Percentiles rank a stretch among this genome's conserved stretches.
Conservation (phyloP, 495 filamentous ascomycete species). For the Umbilicaria muhlenbergii region DNA sequence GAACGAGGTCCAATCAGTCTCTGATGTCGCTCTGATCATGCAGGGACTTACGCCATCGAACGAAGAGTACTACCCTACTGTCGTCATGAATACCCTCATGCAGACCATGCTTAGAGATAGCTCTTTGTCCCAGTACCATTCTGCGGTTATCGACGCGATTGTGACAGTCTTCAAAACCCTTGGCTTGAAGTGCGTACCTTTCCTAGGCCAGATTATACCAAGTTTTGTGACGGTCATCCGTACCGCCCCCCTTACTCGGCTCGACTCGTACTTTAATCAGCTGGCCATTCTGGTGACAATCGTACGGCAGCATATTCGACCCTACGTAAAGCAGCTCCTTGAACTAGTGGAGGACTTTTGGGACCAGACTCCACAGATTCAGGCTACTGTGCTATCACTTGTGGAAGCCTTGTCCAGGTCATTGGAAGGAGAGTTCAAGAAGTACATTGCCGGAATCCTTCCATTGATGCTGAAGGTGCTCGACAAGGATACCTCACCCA, state of each 20-base stretch:
- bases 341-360: conserved; percentile 75
- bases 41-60: conserved; percentile 88
- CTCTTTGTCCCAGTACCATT: conserved; percentile 77
- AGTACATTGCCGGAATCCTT: conserved; percentile 68
- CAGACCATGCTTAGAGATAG: conserved; percentile 74
- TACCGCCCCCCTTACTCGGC: conserved; percentile 49
- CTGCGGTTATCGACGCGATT: conserved; percentile 91
- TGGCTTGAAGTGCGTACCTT: conserved; percentile 86
- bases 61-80: conserved; percentile 96
- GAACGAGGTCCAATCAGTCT: conserved; percentile 47
- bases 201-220: conserved; percentile 82
- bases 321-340: conserved; percentile 70
- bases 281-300: conserved; percentile 84
- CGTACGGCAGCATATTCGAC: conserved; percentile 88
- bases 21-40: conserved; percentile 96
- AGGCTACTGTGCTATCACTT: conserved; percentile 77
- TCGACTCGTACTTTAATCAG: conserved; percentile 96
- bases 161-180: conserved; percentile 97
- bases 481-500: conserved; percentile 64
- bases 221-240: conserved; percentile 81
- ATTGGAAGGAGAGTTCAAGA: conserved; percentile 89
- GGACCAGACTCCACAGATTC: conserved; percentile 57
- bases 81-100: conserved; percentile 89
- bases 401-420: conserved; percentile 89
- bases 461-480: conserved; percentile 86